phyloP scores from a whole-genome alignment of 2,329 filamentous ascomycete genomes.

The Bipolaris cookei region DNA sequence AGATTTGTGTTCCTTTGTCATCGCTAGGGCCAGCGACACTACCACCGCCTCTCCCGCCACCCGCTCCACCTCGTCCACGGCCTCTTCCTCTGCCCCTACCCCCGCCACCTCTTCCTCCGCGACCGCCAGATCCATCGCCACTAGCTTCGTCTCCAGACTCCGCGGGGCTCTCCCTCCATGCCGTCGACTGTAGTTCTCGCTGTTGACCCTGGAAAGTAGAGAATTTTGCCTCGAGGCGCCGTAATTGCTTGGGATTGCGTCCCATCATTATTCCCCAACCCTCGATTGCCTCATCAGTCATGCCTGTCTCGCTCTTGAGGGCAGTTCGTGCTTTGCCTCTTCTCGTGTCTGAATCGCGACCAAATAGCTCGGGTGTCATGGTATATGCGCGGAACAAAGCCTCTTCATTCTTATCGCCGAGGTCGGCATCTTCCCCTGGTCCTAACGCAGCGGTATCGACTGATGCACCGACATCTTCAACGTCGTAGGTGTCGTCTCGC shows the following conservation, averaged over 20 bases:
- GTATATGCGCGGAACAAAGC: conserved; percentile 75
- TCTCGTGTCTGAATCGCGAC: conserved; percentile 72
- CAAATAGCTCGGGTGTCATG: conserved; percentile 69
- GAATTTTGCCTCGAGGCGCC: conserved; percentile 73
- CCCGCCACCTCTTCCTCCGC: conserved; percentile 53
- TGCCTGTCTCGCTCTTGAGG: conserved; percentile 76
- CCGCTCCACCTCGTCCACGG: conserved; percentile 42
- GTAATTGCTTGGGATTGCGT: conserved; percentile 72
- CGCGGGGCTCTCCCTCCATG: conserved; percentile 61
- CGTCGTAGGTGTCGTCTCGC: conserved; percentile 94
- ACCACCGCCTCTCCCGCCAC: conserved; percentile 47
- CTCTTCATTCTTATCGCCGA: conserved; percentile 68
- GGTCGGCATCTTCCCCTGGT: conserved; percentile 62
- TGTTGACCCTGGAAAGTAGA: conserved; percentile 71
- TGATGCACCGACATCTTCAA: conserved; percentile 86
- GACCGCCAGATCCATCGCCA: conserved; percentile 55
- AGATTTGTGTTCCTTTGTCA: conserved; percentile 73
- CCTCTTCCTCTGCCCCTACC: conserved; percentile 47
- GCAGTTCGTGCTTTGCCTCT: conserved; percentile 66
- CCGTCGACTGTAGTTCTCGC: conserved; percentile 66
- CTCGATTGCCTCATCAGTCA: conserved; percentile 94
- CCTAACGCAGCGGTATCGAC: conserved; percentile 68
- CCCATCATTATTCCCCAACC: conserved; percentile 90
- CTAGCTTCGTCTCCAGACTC: conserved; percentile 62
- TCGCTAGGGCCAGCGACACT: conserved; percentile 69